Conservation (phyloP, 208 protist species). For the Trypanosoma theileri region DNA sequence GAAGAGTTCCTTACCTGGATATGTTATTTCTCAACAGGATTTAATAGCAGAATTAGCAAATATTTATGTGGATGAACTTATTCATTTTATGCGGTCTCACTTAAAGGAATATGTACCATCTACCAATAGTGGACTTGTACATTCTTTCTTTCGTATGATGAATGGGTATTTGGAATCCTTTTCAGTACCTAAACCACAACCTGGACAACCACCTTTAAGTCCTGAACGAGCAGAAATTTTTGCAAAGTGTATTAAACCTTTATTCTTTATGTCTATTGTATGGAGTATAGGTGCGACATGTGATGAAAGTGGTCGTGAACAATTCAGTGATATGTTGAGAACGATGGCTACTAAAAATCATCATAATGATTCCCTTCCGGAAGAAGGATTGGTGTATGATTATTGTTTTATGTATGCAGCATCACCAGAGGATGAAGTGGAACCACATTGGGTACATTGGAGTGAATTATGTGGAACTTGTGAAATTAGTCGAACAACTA, state of each 20-base stretch:
- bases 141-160: slow-evolving; percentile 94
- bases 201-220: slow-evolving; percentile 29
- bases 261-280: slow-evolving; percentile 96
- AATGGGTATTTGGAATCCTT: slow-evolving; percentile 86
- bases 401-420: slow-evolving; percentile 83
- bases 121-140: slow-evolving; percentile 91
- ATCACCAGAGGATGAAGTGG: slow-evolving; percentile 40
- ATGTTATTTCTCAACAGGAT: slow-evolving; percentile 79
- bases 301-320: slow-evolving; percentile 81
- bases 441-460: slow-evolving; percentile 77
- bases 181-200: slow-evolving; percentile 31
- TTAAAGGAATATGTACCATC: slow-evolving; percentile 92
- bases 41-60: slow-evolving; percentile 59
- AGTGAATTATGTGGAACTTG: slow-evolving; percentile 50
- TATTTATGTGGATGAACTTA: slow-evolving; percentile 73
- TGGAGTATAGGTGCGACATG: slow-evolving; percentile 96
- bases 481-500: slow-evolving; percentile 51
- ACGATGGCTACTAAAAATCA: slow-evolving; percentile 44
- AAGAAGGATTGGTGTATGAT: slow-evolving; percentile 91
- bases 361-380: slow-evolving; percentile 53
- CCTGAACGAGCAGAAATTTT: slow-evolving; percentile 56
- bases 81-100: slow-evolving; percentile 84
- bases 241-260: slow-evolving; percentile 49
- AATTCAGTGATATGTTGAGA: slow-evolving; percentile 91
- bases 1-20: slow-evolving; percentile 64